Evolutionary conservation across 2,329 filamentous ascomycete genomes (phyloP), one percentile per base, ranked within the genome.

Genomic region (Apiospora rasikravindrae): DNA sequence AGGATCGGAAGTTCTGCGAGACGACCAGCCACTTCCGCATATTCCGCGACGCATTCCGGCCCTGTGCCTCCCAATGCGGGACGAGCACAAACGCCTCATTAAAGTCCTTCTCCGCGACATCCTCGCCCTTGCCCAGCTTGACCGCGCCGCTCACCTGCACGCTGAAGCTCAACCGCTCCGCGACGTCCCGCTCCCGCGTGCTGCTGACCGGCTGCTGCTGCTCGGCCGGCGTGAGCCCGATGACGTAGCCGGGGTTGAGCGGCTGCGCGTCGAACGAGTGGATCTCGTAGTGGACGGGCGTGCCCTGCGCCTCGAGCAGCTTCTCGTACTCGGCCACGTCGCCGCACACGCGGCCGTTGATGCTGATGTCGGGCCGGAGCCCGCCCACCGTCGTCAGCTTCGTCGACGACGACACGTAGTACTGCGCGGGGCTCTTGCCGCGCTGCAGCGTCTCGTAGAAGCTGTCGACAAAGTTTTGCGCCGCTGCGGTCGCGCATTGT

Each of bases 11-110:
- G 78, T 91, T 94, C 82, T 95, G 92, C 74, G 90, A 93, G 79
- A 91, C 87, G 76, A 94, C 89, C 71, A 94, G 82, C 87, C 91
- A 93, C 76, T 86, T 85, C 78, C 87, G 88, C 70, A 86, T 77
- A 1, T 86, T 86, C 73, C 87, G 86, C 2, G 86, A 81, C 47
- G 88, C 86, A 74, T 89, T 90, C 71, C 83, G 83, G 5, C 83
- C 84, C 75, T 87, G 84, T 0, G 86, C 82, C 75, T 91, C 88
- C 88, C 90, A 88, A 82, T 94, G 94, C 10, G 95, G 94, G 49
- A 96, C 93, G 71, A 98, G 85, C 33, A 97, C 88, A 80, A 97
- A 92, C 0, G 88, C 92, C 81, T 98, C 95, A 77, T 90, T 92
- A 81, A 97, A 97, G 47, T 89, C 90, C 76, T 90, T 90, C 80